phyloP scores from a whole-genome alignment of 2,329 filamentous ascomycete species.

The Gremmenia infestans region DNA sequence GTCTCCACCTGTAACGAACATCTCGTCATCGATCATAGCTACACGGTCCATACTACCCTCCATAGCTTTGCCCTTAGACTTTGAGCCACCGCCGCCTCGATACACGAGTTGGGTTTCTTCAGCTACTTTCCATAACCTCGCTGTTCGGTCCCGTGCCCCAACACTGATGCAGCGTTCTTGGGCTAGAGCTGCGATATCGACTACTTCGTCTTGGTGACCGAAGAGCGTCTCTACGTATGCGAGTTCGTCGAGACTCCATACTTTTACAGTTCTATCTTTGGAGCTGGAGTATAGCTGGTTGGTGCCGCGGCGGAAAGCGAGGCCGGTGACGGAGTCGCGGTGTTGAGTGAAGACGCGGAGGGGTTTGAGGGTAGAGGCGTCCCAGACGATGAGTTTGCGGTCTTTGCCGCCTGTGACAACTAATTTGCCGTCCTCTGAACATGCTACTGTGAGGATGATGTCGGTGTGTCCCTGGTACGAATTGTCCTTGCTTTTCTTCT shows the following conservation, averaged over 20 bases:
- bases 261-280: slow-evolving; percentile 88
- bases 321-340: slow-evolving; percentile 76
- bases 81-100: slow-evolving; percentile 68
- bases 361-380: slow-evolving; percentile 71
- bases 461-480: slow-evolving; percentile 73
- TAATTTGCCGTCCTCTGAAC: slow-evolving; percentile 83
- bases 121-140: slow-evolving; percentile 89
- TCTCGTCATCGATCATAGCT: slow-evolving; percentile 80
- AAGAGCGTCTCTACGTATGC: slow-evolving; percentile 95
- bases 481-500: slow-evolving; percentile 55
- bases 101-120: slow-evolving; percentile 96
- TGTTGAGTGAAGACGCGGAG: slow-evolving; percentile 87
- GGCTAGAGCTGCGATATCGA: slow-evolving; percentile 76
- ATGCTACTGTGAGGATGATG: slow-evolving; percentile 76
- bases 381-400: slow-evolving; percentile 80
- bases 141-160: slow-evolving; percentile 85
- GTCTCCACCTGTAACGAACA: slow-evolving; percentile 90
- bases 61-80: slow-evolving; percentile 36
- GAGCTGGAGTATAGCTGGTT: slow-evolving; percentile 92
- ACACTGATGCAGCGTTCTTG: slow-evolving; percentile 89
- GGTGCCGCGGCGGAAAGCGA: slow-evolving; percentile 80
- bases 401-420: slow-evolving; percentile 88
- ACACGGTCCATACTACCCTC: slow-evolving; percentile 91
- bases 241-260: slow-evolving; percentile 87
- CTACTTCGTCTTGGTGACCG: slow-evolving; percentile 87